Evolutionary conservation across 805 yeast genomes (phyloP).

Genomic region (Maudiozyma pseudohumilis): DNA sequence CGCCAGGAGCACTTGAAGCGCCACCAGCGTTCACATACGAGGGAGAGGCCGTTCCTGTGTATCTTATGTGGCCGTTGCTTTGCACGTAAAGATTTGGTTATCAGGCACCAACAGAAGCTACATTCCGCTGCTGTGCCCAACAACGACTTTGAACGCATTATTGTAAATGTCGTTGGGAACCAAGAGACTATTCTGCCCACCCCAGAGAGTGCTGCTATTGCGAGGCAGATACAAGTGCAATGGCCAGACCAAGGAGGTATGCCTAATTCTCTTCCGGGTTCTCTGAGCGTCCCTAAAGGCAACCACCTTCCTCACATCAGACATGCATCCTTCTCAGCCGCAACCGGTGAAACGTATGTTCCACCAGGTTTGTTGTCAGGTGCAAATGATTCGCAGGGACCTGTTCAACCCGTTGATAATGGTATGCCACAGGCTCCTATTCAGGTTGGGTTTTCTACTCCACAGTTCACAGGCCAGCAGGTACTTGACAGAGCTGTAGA

Average conservation of each 20-base stretch:
- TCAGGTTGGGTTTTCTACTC: constrained; percentile 72
- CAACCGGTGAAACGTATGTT: constrained; percentile 30
- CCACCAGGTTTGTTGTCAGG: neutral
- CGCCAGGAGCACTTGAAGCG: constrained; percentile 88
- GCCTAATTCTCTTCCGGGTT: too few relatives aligned
- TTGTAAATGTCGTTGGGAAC: constrained; percentile 32
- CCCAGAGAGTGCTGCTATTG: constrained; percentile 5
- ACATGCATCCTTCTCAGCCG: constrained; percentile 34
- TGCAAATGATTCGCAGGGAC: constrained; percentile 5
- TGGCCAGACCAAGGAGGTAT: too few relatives aligned
- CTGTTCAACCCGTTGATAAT: too few relatives aligned
- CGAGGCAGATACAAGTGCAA: neutral
- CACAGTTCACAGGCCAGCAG: constrained; percentile 50
- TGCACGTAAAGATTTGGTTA: constrained; percentile 78
- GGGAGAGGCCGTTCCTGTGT: constrained; percentile 93
- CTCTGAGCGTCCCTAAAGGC: neutral
- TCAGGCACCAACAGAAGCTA: constrained; percentile 90
- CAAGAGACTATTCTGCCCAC: constrained; percentile 33
- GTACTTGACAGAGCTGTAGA: constrained; percentile 24
- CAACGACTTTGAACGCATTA: constrained; percentile 26
- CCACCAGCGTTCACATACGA: constrained; percentile 89
- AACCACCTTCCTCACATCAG: constrained; percentile 18
- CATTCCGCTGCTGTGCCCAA: constrained; percentile 41
- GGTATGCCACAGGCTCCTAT: constrained; percentile 43
- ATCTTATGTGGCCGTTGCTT: constrained; percentile 94